A percentile compares a stretch with the other conserved stretches of the same genome.
These are phyloP conservation scores for Pleurotus cornucopiae DNA, from an alignment of 768 basidiomycete species.

Conservation along the genomic window DNA sequence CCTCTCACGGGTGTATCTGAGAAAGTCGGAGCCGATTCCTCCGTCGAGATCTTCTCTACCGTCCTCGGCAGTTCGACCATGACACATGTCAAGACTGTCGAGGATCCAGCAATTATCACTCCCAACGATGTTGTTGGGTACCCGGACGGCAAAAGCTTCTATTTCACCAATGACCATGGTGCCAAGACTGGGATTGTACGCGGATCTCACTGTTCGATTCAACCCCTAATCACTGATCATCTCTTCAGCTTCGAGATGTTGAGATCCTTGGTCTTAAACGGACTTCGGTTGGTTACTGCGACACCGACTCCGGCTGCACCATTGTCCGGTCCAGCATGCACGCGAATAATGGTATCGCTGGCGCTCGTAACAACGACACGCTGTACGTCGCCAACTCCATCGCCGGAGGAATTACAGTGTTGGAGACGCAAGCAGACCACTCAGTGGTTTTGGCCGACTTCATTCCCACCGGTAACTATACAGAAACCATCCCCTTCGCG, in stretches of 20 bases:
- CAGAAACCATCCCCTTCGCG: background rate
- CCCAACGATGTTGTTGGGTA: slow-evolving; percentile 74
- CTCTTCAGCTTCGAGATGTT: slow-evolving; percentile 13
- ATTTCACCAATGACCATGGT: slow-evolving; percentile 67
- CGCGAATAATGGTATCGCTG: slow-evolving; percentile 60
- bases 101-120: slow-evolving; percentile 46
- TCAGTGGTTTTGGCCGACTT: slow-evolving; percentile 49
- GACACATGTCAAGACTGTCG: slow-evolving; percentile 53
- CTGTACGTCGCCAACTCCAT: slow-evolving; percentile 53
- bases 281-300: slow-evolving; percentile 62
- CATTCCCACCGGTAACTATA: slow-evolving; percentile 45
- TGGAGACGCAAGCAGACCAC: slow-evolving; percentile 58
- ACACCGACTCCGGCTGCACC: slow-evolving; percentile 57
- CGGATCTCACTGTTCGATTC: background rate
- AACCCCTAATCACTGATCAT: background rate
- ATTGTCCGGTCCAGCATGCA: slow-evolving; percentile 46
- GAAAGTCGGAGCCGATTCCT: slow-evolving; percentile 63
- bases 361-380: slow-evolving; percentile 49
- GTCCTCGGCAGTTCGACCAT: slow-evolving; percentile 36
- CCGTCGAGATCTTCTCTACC: slow-evolving; percentile 66
- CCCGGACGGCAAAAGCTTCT: slow-evolving; percentile 58
- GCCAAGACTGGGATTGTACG: slow-evolving; percentile 52
- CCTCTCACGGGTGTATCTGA: slow-evolving; percentile 37
- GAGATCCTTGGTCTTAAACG: slow-evolving; percentile 26
- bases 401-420: slow-evolving; percentile 42